A percentile compares a stretch with the other conserved stretches of the same genome.
Conservation (phyloP, 1,284 basidiomycete genomes). For the Marasmius tenuissimus region DNA sequence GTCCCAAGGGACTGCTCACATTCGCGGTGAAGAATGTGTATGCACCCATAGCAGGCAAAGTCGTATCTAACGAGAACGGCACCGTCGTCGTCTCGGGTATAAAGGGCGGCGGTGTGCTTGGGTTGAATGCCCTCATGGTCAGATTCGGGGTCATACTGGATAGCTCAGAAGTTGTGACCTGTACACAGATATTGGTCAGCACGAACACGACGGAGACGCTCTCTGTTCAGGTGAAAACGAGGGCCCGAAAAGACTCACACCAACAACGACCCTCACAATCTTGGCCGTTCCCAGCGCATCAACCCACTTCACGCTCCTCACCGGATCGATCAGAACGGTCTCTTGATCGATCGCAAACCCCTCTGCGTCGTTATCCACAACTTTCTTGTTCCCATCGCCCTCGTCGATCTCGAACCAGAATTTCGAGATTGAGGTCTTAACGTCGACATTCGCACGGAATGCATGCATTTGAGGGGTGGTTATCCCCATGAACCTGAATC, state of each 20-base stretch:
- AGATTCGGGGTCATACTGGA: background rate
- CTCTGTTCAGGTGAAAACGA: background rate
- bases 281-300: background rate
- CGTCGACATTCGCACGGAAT: conserved; percentile 8
- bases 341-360: conserved; percentile 8
- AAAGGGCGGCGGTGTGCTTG: background rate
- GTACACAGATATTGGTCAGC: background rate
- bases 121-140: conserved; percentile 2
- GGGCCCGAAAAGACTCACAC: background rate
- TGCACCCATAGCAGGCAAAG: background rate
- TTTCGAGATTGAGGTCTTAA: conserved; percentile 4
- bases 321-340: background rate
- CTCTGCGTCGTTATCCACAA: conserved; percentile 3
- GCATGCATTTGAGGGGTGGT: background rate
- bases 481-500: background rate
- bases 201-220: background rate
- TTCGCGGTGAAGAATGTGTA: conserved; percentile 5
- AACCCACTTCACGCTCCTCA: background rate
- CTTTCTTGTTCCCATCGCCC: conserved; percentile 1
- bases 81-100: background rate
- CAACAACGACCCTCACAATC: background rate
- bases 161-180: background rate
- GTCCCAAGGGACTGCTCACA: background rate
- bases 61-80: background rate
- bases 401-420: conserved; percentile 12